Conservation (phyloP, 768 basidiomycete genomes). For the Aureoboletus auriporus region DNA sequence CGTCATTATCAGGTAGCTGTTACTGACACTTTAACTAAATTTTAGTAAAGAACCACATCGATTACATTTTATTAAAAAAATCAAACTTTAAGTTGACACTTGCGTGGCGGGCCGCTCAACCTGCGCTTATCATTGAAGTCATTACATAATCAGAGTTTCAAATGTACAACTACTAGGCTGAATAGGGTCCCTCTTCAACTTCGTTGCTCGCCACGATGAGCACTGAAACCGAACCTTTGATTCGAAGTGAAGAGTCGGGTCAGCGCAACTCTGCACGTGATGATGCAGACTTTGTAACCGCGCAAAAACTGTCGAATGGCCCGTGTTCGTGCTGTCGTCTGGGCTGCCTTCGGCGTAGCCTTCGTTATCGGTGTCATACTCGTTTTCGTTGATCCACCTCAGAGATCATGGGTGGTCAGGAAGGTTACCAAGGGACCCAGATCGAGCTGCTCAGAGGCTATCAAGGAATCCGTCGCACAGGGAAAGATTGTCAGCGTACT, state of each 20-base stretch:
- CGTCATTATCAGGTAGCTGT: no score
- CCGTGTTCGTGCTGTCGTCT: conserved; percentile 39
- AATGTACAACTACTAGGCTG: no score
- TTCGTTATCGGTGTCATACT: conserved; percentile 43
- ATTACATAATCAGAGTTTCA: no score
- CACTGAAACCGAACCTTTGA: conserved; percentile 24
- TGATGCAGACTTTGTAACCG: conserved; percentile 11
- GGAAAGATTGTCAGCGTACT: conserved; percentile 86
- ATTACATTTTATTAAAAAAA: no score
- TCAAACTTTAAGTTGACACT: no score
- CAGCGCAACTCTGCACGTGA: not conserved
- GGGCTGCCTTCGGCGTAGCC: conserved; percentile 42
- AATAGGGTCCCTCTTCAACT: conserved; percentile 5
- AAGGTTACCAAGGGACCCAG: conserved; percentile 54
- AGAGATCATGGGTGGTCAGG: conserved; percentile 38
- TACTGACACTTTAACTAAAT: no score
- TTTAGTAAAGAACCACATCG: no score
- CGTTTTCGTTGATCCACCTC: conserved; percentile 41
- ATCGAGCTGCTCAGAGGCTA: conserved; percentile 57
- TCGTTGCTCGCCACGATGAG: conserved; percentile 17
- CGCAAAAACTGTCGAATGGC: conserved; percentile 20
- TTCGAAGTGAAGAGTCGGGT: conserved; percentile 15
- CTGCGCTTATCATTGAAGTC: no score
- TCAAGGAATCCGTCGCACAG: conserved; percentile 52
- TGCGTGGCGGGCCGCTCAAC: no score